Evolutionary conservation across 306 rosid species (phyloP).

Genomic region (Begonia fuchsioides): DNA sequence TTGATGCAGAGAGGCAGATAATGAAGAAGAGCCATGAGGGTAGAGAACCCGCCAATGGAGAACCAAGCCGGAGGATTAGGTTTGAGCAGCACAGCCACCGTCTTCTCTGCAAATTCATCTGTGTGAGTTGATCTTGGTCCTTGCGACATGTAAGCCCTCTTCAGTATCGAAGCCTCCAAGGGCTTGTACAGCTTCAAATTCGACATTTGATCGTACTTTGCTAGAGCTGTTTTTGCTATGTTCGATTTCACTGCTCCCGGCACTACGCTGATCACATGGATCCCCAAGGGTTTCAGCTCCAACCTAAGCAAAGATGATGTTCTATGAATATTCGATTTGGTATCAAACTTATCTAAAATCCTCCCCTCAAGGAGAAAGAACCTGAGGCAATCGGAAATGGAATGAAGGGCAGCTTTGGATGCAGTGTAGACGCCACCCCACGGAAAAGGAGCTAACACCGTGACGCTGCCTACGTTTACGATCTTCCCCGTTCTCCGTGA

Average conservation of each 20-base stretch:
- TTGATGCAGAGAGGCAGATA: constrained; percentile 54
- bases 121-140: constrained; percentile 44
- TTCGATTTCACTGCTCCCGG: constrained; percentile 80
- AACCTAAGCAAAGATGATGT: no score
- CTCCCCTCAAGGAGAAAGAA: no score
- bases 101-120: constrained; percentile 57
- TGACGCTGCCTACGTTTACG: constrained; percentile 62
- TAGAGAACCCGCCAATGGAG: constrained; percentile 40
- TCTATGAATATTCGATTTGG: no score
- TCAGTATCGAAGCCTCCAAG: constrained; percentile 45
- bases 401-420: constrained; percentile 77
- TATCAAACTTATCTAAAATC: no score
- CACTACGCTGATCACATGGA: constrained; percentile 63
- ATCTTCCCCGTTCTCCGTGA: constrained; percentile 56
- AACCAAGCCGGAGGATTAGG: constrained; percentile 79
- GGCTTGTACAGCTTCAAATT: constrained; percentile 56
- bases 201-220: constrained; percentile 49
- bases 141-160: constrained; percentile 44
- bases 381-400: constrained; percentile 69
- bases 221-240: constrained; percentile 38
- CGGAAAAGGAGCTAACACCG: constrained; percentile 63
- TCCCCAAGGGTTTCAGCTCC: constrained; percentile 66
- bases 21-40: constrained; percentile 43
- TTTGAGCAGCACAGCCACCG: constrained; percentile 47
- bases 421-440: constrained; percentile 68